Evolutionary conservation across 208 protist genomes (phyloP), one percentile per base, ranked within the genome.

Genomic region (Blastocrithidia nonstop): DNA sequence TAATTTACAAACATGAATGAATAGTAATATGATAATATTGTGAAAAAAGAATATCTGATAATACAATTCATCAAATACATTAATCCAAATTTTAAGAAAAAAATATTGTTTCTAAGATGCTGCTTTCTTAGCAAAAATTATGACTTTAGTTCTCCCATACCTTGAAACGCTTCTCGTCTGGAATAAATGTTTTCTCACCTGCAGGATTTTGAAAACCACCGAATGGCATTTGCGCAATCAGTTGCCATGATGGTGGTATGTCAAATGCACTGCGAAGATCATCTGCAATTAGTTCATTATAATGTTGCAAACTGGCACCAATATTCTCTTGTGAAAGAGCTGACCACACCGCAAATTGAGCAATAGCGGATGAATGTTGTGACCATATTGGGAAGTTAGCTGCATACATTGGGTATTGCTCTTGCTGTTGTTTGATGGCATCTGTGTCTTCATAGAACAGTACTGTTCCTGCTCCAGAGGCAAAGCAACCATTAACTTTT

Each of bases 171-270:
- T 42, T 52, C 29, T 61, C 54, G 22, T 69, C 66, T 0, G 53
- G 8, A 32, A 71, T 67, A 44, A 46, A 52, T 24, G 65, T 53
- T 50, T 63, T 67, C 16, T 38, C 19, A n/a, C 47, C 62, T 13
- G 61, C 61, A 15, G 57, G 54, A 24, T 63, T 57, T 50, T 47
- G 33, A 26, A 80, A 66, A 21, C 43, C 44, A 27, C 71, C 71
- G 36, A 79, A 79, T 6, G 71, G 66, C 71, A 79, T 71, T 54
- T 79, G 71, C 29, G 71, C 60, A 6, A 68, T 47, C 20, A 79
- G 51, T 44, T 61, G 20, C 66, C 66, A 79, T 13, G 58, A 47
- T 17, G 59, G 46, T 24, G 70, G 57, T 11, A 79, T 33, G 15
- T 61, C 50, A 38, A 68, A 73, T 5, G 29, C 50, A 19, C 54